Evolutionary conservation across 2,329 filamentous ascomycete genomes (phyloP).

Genomic region (Coniosporium tulheliwenetii): DNA sequence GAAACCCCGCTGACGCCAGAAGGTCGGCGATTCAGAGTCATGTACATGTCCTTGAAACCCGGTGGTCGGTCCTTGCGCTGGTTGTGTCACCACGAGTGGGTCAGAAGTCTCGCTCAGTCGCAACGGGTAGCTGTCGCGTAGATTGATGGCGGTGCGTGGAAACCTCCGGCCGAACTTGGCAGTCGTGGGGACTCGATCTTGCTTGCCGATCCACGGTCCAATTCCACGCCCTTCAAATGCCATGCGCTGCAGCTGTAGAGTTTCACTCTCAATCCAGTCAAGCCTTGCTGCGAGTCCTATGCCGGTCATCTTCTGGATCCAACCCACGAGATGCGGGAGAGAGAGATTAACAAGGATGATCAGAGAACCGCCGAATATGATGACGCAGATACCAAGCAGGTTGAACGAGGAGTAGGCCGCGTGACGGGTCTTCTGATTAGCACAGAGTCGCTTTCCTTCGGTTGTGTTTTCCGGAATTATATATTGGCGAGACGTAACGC

Average conservation of each 20-base stretch:
- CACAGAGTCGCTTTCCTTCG: not conserved
- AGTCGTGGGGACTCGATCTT: not conserved
- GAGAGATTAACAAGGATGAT: not conserved
- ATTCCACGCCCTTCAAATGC: slow-evolving; percentile 2
- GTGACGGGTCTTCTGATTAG: not conserved
- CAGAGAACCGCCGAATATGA: not conserved
- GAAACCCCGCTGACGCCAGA: too few relatives aligned
- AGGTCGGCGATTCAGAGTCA: too few relatives aligned
- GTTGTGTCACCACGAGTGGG: too few relatives aligned
- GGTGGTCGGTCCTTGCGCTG: too few relatives aligned
- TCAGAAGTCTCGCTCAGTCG: too few relatives aligned
- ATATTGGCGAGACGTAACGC: not conserved
- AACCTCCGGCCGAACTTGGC: too few relatives aligned
- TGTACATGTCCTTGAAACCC: too few relatives aligned
- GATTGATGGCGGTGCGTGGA: too few relatives aligned
- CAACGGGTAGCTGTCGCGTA: too few relatives aligned
- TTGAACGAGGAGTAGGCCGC: not conserved
- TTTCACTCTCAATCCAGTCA: slow-evolving; percentile 1
- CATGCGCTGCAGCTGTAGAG: slow-evolving; percentile 2
- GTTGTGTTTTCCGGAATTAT: not conserved
- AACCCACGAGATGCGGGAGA: not conserved
- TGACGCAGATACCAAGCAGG: not conserved
- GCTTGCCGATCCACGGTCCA: slow-evolving; percentile 1
- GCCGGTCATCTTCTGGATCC: not conserved
- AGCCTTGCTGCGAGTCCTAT: not conserved